A percentile compares a stretch with the other conserved stretches of the same genome.
Conservation (phyloP, 495 filamentous ascomycete species). For the Penicillium salamii region DNA sequence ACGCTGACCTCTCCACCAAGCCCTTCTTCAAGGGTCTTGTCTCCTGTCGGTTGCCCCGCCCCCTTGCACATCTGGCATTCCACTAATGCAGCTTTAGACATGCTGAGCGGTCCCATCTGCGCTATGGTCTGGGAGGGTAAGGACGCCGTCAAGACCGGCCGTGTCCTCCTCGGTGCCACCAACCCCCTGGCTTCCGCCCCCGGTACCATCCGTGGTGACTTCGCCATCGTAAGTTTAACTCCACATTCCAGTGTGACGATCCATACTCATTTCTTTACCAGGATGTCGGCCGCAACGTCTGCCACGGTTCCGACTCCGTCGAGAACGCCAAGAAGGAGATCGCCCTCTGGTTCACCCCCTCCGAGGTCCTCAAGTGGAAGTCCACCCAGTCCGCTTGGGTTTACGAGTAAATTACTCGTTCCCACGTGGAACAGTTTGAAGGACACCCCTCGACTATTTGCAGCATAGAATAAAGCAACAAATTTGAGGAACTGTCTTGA, state of each 20-base stretch:
- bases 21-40: conserved; percentile 94
- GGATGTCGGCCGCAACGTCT: conserved; percentile 97
- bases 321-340: conserved; percentile 99
- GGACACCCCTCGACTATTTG: conserved; percentile 13
- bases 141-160: conserved; percentile 97
- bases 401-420: conserved; percentile 69
- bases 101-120: conserved; percentile 92
- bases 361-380: conserved; percentile 80
- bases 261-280: conserved; percentile 22
- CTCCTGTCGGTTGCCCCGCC: conserved; percentile 59
- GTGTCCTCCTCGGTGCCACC: conserved; percentile 92
- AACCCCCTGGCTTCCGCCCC: conserved; percentile 92
- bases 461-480: conserved; percentile 20
- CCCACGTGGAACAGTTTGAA: conserved; percentile 16
- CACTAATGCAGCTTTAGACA: conserved; percentile 58
- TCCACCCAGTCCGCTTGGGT: conserved; percentile 80
- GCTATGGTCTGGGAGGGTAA: conserved; percentile 99
- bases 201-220: conserved; percentile 96
- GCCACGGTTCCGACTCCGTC: conserved; percentile 97
- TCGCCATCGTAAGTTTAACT: conserved; percentile 52
- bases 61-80: not conserved
- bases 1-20: conserved; percentile 87
- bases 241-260: not conserved
- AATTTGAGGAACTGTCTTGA: conserved; percentile 19
- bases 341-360: conserved; percentile 88